Conservation (phyloP, 169 alveolate genomes). For the Besnoitia besnoiti region DNA sequence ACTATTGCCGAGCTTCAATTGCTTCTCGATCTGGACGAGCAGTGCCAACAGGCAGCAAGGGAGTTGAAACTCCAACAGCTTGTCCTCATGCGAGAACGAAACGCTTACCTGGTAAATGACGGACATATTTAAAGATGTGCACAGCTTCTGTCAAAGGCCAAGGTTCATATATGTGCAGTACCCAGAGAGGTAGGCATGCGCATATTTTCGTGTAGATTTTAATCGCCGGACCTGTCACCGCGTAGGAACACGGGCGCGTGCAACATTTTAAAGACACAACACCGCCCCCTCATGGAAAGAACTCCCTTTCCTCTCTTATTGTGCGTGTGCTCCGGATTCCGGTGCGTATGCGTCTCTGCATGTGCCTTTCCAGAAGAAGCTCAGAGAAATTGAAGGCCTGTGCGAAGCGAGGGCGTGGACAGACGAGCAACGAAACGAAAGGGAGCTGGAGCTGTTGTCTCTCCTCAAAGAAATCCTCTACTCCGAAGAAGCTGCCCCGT, state of each 20-base stretch:
- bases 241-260: no score
- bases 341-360: no score
- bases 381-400: neutral
- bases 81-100: conserved; percentile 30
- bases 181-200: no score
- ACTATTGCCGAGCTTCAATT: neutral
- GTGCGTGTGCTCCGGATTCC: no score
- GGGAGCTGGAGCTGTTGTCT: neutral
- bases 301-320: no score
- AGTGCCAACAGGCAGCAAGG: neutral
- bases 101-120: conserved; percentile 21
- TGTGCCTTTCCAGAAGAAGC: neutral
- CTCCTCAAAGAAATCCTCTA: conserved; percentile 5
- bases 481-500: conserved; percentile 15
- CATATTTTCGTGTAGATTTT: no score
- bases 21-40: conserved; percentile 18
- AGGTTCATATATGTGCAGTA: no score
- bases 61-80: conserved; percentile 32
- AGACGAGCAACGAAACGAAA: neutral
- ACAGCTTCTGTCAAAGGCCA: no score
- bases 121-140: neutral
- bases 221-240: no score
- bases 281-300: no score
- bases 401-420: neutral
- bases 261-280: no score